Evolutionary conservation across 2,329 filamentous ascomycete species (phyloP), one percentile per base, ranked within the genome.

Genomic region (Aspergillus hiratsukae): DNA sequence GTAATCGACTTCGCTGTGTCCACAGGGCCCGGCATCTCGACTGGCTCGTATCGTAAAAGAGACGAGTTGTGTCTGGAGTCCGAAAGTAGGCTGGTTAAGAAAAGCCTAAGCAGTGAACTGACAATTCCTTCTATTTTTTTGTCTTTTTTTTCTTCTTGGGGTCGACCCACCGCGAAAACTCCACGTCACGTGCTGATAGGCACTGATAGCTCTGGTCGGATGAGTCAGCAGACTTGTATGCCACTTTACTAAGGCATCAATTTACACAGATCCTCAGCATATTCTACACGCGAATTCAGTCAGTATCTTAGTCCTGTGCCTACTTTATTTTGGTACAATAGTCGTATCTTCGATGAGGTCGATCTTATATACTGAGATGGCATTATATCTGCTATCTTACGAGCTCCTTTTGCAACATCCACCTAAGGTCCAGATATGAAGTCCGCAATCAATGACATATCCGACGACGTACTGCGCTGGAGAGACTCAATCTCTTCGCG

Each of bases 1-100:
- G 70, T 65, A 50, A 69, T 66, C 49, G 72, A 71, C 56, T 74
- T 68, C 48, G 73, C 63, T 28, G 69, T 67, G 53, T 75, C 72
- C 66, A 76, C 71, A 17, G 71, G 64, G 49, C 65, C 68, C 60
- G 69, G 68, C 71, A 68, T 71, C 56, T 63, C 69, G 59, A 54
- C 63, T 54, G 35, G 56, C 55, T 29, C 43, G 55, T 58, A 25
- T 46, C 5, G 43, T 57, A 56, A 51, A 52, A 49, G 54, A 49
- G 55, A 40, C 51, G 56, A 45, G 28, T 49, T 19, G 43, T 52
- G 52, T 60, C 45, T 46, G 28, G 29, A 49, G 48, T 54, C 58
- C 49, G 25, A 52, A 54, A 51, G 25, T 54, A 21, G 46, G 40
- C 28, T 48, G 29, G 29, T 50, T 31, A 27, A 25, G 27, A 51